A percentile compares a stretch with the other conserved stretches of the same genome.
Evolutionary conservation across 2,329 filamentous ascomycete genomes (phyloP).

Genomic region (Fusarium sp.): DNA sequence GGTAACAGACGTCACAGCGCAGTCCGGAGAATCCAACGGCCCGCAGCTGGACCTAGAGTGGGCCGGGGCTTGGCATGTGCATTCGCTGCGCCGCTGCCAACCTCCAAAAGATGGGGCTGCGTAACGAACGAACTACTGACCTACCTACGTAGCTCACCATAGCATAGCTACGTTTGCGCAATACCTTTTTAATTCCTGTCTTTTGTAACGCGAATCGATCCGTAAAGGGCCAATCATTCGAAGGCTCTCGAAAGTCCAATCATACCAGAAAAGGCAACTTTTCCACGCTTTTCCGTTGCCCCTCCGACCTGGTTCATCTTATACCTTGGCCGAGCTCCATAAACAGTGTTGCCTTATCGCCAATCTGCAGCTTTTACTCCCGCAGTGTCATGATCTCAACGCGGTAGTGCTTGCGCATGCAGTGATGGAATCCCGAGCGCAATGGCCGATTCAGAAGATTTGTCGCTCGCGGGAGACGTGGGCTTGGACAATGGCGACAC

Average conservation of each 20-base stretch:
- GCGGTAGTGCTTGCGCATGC: conserved; percentile 41
- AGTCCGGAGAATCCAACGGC: conserved; percentile 44
- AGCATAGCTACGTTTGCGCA: conserved; percentile 38
- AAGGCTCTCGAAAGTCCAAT: neutral
- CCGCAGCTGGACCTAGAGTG: conserved; percentile 23
- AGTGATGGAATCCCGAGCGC: conserved; percentile 54
- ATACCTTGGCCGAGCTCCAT: conserved; percentile 36
- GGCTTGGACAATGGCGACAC: conserved; percentile 56
- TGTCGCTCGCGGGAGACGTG: conserved; percentile 52
- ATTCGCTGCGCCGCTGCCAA: conserved; percentile 32
- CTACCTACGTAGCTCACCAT: conserved; percentile 39
- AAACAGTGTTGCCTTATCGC: conserved; percentile 32
- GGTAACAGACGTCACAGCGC: conserved; percentile 39
- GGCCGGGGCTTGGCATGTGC: conserved; percentile 13
- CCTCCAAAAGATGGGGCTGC: conserved; percentile 37
- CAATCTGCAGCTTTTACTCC: conserved; percentile 27
- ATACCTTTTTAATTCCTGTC: conserved; percentile 14
- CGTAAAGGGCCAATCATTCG: neutral
- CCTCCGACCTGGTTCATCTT: conserved; percentile 22
- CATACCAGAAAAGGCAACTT: neutral
- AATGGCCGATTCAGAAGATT: conserved; percentile 61
- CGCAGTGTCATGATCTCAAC: conserved; percentile 41
- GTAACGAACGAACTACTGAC: conserved; percentile 33
- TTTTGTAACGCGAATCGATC: neutral
- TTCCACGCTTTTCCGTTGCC: conserved; percentile 22